Percentiles rank a stretch among this genome's conserved stretches.
Conservation (phyloP, 1,139 yeast genomes). For the Hemisphaericaspora xylanilytica region DNA sequence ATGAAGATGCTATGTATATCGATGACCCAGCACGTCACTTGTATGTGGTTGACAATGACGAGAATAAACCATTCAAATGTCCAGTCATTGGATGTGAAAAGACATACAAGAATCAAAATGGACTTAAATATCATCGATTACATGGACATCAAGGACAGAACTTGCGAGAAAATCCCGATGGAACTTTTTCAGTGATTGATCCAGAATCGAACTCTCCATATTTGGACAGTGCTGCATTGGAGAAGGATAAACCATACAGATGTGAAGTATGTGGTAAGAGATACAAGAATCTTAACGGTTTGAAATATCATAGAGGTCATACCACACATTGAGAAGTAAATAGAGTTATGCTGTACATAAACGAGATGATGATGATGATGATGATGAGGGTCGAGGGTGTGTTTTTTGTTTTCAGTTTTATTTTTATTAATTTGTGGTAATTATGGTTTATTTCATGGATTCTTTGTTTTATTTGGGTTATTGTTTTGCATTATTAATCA, state of each 20-base stretch:
- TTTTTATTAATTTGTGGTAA: neutral
- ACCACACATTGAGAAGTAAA: conserved; percentile 78
- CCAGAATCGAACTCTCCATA: conserved; percentile 91
- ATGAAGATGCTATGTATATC: conserved; percentile 60
- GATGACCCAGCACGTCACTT: conserved; percentile 94
- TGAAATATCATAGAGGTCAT: conserved; percentile 96
- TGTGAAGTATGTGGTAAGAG: conserved; percentile 98
- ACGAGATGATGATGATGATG: too few relatives aligned
- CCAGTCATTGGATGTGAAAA: conserved; percentile 98
- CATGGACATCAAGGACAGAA: conserved; percentile 98
- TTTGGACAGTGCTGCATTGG: conserved; percentile 90
- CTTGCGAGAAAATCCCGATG: conserved; percentile 86
- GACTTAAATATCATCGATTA: conserved; percentile 88
- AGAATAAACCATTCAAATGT: conserved; percentile 93
- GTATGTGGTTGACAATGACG: conserved; percentile 88
- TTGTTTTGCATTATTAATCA: neutral
- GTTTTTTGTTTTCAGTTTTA: conserved; percentile 2
- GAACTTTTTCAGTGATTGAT: conserved; percentile 87
- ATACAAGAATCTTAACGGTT: conserved; percentile 91
- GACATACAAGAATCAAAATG: conserved; percentile 95
- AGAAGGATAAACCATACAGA: conserved; percentile 95
- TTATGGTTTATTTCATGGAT: conserved; percentile 1
- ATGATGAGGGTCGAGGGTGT: neutral
- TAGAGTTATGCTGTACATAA: neutral
- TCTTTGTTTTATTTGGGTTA: conserved; percentile 3